Evolutionary conservation across 805 yeast genomes (phyloP).

Genomic region (Wickerhamomyces chaumierensis): DNA sequence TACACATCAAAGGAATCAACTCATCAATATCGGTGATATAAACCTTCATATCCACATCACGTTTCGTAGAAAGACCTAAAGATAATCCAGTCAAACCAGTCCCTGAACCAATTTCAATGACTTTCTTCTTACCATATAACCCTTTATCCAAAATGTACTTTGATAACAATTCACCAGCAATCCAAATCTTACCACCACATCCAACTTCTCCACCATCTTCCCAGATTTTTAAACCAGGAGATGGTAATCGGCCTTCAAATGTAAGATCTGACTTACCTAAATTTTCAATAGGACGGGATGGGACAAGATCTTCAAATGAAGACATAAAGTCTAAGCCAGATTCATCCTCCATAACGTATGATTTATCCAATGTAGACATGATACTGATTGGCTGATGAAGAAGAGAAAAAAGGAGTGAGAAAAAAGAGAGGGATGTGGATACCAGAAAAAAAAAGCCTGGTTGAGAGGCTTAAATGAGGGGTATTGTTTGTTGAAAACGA

Average conservation of each 20-base stretch:
- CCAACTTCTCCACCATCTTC: conserved; percentile 52
- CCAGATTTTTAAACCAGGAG: conserved; percentile 26
- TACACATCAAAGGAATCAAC: conserved; percentile 34
- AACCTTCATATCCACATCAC: conserved; percentile 22
- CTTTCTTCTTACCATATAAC: conserved; percentile 14
- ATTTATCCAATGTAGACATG: no score
- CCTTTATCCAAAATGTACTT: conserved; percentile 27
- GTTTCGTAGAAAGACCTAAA: conserved; percentile 17
- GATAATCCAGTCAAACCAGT: conserved; percentile 44
- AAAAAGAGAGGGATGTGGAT: not conserved
- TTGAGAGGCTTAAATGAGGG: not conserved
- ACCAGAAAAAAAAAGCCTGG: conserved; percentile 1
- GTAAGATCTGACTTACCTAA: conserved; percentile 27
- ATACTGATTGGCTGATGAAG: not conserved
- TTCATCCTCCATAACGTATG: no score
- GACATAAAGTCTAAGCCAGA: conserved; percentile 1
- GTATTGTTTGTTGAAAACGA: not conserved
- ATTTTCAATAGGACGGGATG: conserved; percentile 23
- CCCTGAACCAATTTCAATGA: conserved; percentile 47
- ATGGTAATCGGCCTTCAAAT: conserved; percentile 26
- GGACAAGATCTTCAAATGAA: conserved; percentile 21
- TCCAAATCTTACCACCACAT: conserved; percentile 57
- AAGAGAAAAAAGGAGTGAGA: not conserved
- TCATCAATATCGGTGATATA: conserved; percentile 38
- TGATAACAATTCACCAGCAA: conserved; percentile 45